Evolutionary conservation across 2,329 filamentous ascomycete genomes (phyloP).

Genomic region (Dactylellina cionopaga): DNA sequence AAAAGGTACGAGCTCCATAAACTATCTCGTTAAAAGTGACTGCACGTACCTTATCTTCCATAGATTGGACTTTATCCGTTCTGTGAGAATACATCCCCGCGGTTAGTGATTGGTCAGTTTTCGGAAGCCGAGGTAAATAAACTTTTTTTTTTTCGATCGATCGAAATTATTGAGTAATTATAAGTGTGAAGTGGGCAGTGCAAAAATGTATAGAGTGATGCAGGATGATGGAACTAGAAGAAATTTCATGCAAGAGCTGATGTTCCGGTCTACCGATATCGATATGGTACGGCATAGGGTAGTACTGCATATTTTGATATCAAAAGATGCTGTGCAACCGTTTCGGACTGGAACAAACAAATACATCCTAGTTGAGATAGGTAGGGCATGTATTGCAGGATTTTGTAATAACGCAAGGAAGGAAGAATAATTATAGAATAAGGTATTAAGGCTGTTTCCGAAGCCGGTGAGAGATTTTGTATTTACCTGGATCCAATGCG

Average conservation of each 20-base stretch:
- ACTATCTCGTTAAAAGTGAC: too few species aligned
- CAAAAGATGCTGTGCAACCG: not conserved
- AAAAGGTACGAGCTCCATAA: too few species aligned
- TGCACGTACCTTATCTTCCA: conserved; percentile 52
- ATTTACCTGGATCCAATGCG: conserved; percentile 52
- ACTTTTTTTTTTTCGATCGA: not conserved
- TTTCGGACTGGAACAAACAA: too few species aligned
- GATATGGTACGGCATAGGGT: conserved; percentile 2
- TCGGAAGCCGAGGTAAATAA: not conserved
- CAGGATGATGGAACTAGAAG: too few species aligned
- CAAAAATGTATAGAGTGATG: not conserved
- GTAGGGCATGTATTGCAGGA: too few species aligned
- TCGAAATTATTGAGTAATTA: not conserved
- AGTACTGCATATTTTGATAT: not conserved
- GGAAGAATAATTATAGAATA: too few species aligned
- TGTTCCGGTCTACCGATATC: conserved; percentile 29
- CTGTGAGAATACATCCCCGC: conserved; percentile 28
- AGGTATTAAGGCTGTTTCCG: conserved; percentile 1
- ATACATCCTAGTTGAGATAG: too few species aligned
- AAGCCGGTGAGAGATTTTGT: conserved; percentile 16
- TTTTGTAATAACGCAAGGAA: too few species aligned
- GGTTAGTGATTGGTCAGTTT: conserved; percentile 8
- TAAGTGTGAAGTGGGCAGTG: not conserved
- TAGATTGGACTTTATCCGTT: conserved; percentile 52
- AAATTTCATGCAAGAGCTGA: too few species aligned